Evolutionary conservation across 148 eudicot species (phyloP).

Genomic region (Chenopodium album): DNA sequence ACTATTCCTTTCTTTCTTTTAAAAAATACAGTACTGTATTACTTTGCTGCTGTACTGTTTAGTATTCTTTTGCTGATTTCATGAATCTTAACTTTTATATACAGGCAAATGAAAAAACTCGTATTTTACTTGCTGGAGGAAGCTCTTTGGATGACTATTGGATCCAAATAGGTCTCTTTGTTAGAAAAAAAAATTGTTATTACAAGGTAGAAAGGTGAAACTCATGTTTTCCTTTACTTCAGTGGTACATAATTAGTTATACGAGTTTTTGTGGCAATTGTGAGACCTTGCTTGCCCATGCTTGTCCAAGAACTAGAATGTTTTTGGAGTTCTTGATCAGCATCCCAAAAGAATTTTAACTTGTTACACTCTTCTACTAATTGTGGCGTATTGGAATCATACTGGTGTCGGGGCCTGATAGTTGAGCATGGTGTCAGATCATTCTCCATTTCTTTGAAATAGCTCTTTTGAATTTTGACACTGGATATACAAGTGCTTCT

Average conservation of each 20-base stretch:
- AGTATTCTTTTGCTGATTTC: not conserved
- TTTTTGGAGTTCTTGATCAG: conserved; percentile 2
- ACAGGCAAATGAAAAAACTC: not conserved
- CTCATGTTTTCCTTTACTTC: not conserved
- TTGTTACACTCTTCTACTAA: not conserved
- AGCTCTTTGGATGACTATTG: not conserved
- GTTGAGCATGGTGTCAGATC: not conserved
- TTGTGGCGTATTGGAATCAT: not conserved
- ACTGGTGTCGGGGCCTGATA: not conserved
- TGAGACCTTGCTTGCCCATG: not conserved
- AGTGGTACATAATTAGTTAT: not conserved
- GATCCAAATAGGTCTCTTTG: not conserved
- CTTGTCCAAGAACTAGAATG: no score
- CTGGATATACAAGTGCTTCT: not conserved
- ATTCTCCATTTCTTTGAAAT: not conserved
- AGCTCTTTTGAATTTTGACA: not conserved
- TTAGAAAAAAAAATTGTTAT: not conserved
- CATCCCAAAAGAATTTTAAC: not conserved
- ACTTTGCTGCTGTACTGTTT: not conserved
- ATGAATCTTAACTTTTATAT: not conserved
- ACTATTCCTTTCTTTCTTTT: not conserved
- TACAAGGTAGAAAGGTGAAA: not conserved
- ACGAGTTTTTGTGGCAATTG: not conserved
- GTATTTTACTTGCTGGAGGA: not conserved
- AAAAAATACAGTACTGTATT: no score